Conservation (phyloP, 2,329 filamentous ascomycete genomes). For the Exophiala lecanii-corni region DNA sequence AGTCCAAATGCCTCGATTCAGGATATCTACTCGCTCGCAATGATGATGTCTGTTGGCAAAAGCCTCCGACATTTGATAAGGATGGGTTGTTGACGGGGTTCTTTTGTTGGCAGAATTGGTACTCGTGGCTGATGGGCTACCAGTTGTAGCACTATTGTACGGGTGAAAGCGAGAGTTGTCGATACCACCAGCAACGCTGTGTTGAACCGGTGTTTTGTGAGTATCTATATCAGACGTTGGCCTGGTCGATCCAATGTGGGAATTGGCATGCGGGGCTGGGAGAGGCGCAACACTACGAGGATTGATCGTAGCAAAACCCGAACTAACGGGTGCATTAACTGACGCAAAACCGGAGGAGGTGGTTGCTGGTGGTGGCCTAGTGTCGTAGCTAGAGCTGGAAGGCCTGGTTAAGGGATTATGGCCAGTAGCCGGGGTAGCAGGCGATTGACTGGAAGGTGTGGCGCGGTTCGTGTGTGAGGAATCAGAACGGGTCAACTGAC, state of each 20-base stretch:
- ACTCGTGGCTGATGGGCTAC: constrained; percentile 1
- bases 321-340: constrained; percentile 22
- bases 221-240: constrained; percentile 5
- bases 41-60: constrained; percentile 28
- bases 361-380: constrained; percentile 22
- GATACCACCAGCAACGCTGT: constrained; percentile 5
- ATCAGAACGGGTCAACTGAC: constrained; percentile 9
- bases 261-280: constrained; percentile 8
- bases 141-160: constrained; percentile 8
- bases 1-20: constrained; percentile 28
- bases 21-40: constrained; percentile 25
- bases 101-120: constrained; percentile 17
- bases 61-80: constrained; percentile 28
- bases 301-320: constrained; percentile 26
- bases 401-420: constrained; percentile 17
- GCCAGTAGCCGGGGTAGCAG: constrained; percentile 8
- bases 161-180: constrained; percentile 19
- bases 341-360: constrained; percentile 23
- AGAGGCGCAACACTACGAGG: constrained; percentile 15
- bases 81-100: constrained; percentile 27
- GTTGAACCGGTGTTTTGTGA: constrained; percentile 11
- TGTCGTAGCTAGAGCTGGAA: constrained; percentile 22
- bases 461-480: constrained; percentile 15
- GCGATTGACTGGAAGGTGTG: constrained; percentile 12
- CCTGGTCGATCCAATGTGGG: constrained; percentile 7